Evolutionary conservation across 2,329 filamentous ascomycete species (phyloP).

Genomic region (Aspergillus felis): DNA sequence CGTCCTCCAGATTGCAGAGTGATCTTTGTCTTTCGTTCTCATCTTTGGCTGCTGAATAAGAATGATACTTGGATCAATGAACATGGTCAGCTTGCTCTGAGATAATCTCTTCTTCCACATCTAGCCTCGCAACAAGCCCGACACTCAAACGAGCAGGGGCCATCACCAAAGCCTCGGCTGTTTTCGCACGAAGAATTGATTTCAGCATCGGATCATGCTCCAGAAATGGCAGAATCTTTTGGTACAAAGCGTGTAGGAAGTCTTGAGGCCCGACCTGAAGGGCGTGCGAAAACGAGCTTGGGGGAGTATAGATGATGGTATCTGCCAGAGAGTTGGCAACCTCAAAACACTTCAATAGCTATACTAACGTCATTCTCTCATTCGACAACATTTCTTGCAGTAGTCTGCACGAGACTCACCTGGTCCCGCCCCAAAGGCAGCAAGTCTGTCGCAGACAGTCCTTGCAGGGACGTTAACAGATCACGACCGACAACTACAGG

Average conservation of each 20-base stretch:
- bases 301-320: constrained; percentile 19
- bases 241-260: constrained; percentile 28
- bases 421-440: constrained; percentile 29
- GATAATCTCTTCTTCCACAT: neutral
- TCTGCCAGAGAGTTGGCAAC: constrained; percentile 29
- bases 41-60: neutral
- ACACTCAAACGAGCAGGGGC: constrained; percentile 18
- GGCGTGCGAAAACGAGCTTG: neutral
- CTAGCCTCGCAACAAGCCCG: neutral
- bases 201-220: constrained; percentile 23
- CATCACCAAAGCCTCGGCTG: constrained; percentile 23
- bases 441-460: constrained; percentile 22
- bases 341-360: constrained; percentile 32
- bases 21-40: neutral
- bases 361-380: neutral
- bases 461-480: constrained; percentile 21
- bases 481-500: constrained; percentile 23
- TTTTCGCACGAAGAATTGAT: constrained; percentile 26
- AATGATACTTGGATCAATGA: neutral
- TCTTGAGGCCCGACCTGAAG: constrained; percentile 24
- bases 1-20: constrained; percentile 39
- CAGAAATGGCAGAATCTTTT: constrained; percentile 26
- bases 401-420: constrained; percentile 12
- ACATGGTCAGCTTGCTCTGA: neutral
- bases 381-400: neutral